phyloP scores from a whole-genome alignment of 23 red algal genomes.

The Pyropia yezoensis region DNA sequence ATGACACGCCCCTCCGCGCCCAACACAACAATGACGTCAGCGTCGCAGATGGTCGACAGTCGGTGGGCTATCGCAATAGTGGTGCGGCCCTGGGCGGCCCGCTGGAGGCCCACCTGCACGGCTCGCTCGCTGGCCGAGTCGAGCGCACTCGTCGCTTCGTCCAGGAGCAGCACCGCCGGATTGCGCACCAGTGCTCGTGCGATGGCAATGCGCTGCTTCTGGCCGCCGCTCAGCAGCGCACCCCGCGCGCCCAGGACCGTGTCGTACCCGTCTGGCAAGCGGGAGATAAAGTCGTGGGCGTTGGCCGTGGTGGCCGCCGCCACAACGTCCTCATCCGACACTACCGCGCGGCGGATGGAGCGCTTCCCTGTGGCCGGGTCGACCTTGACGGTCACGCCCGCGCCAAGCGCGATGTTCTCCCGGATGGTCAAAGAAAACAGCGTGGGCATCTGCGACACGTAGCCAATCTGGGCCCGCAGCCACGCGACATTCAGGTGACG shows the following conservation, averaged over 20 bases:
- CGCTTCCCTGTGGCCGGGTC: conserved; percentile 10
- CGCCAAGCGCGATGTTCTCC: conserved; percentile 75
- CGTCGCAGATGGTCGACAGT: conserved; percentile 73
- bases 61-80: conserved; percentile 85
- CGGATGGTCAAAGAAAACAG: conserved; percentile 54
- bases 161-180: conserved; percentile 62
- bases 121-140: conserved; percentile 64
- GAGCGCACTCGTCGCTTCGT: conserved; percentile 56
- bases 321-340: conserved; percentile 30
- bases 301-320: conserved; percentile 55
- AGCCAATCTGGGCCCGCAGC: conserved; percentile 66
- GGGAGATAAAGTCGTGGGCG: conserved; percentile 54
- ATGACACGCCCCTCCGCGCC: conserved; percentile 46
- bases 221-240: conserved; percentile 50
- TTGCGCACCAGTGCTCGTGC: conserved; percentile 60
- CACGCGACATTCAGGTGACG: conserved; percentile 41
- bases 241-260: conserved; percentile 74
- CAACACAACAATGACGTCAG: conserved; percentile 76
- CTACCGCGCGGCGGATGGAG: not conserved
- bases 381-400: conserved; percentile 3
- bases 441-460: conserved; percentile 63
- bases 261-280: conserved; percentile 66
- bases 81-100: conserved; percentile 51
- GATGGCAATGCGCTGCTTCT: conserved; percentile 81
- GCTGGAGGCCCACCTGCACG: conserved; percentile 70